phyloP scores from a whole-genome alignment of 2,329 filamentous ascomycete species.

The Aureobasidium pullulans region DNA sequence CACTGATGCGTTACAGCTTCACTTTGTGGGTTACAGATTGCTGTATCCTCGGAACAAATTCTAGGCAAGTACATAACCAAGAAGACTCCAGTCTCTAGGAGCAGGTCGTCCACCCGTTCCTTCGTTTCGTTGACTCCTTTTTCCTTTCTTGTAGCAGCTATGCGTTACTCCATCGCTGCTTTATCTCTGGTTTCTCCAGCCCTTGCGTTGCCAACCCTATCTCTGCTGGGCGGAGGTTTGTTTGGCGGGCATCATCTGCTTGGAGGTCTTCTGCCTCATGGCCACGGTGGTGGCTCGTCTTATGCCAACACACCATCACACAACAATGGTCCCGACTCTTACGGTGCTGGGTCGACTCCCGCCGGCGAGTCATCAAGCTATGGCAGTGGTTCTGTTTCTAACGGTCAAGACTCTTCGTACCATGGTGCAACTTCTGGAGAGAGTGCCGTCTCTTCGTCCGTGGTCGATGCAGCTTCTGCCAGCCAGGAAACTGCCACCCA shows the following conservation, averaged over 20 bases:
- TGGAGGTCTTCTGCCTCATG: not conserved
- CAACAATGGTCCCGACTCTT: not conserved
- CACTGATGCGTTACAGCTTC: slow-evolving; percentile 10
- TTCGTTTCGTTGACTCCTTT: not conserved
- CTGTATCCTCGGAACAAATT: not conserved
- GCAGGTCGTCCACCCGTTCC: not conserved
- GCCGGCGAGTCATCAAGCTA: not conserved
- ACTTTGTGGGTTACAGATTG: not conserved
- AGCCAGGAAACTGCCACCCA: not conserved
- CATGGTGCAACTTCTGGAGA: not conserved
- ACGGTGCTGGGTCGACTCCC: not conserved
- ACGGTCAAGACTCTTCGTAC: not conserved
- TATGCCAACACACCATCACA: not conserved
- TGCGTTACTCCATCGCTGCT: not conserved
- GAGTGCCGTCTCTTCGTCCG: not conserved
- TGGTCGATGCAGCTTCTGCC: not conserved
- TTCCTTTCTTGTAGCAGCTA: not conserved
- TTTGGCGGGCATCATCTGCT: not conserved
- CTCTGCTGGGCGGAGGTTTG: not conserved
- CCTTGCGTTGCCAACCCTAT: not conserved
- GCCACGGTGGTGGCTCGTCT: not conserved
- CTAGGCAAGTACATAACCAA: not conserved
- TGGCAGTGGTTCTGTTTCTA: not conserved
- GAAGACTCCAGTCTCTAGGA: not conserved
- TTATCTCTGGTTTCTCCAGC: not conserved